phyloP scores from a whole-genome alignment of 108 stramenopile genomes.

The Fistulifera solaris region DNA sequence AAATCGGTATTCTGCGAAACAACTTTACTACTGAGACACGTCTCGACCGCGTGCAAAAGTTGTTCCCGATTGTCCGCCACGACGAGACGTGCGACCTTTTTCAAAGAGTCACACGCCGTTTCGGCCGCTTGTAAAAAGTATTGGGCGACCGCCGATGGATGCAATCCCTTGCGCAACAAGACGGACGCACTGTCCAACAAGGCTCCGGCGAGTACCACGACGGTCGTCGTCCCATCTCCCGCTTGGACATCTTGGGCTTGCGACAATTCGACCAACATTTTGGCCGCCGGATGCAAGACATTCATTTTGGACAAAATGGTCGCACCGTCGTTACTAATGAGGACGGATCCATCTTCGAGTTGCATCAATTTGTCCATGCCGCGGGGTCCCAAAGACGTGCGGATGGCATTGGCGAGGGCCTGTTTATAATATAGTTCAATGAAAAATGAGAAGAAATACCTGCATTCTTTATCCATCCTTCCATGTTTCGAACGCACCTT shows the following conservation, averaged over 20 bases:
- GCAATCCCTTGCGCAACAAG: conserved; percentile 87
- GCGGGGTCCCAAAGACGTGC: conserved; percentile 97
- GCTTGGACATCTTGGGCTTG: conserved; percentile 99
- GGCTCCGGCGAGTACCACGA: conserved; percentile 96
- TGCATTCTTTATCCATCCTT: too few species aligned
- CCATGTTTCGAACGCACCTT: too few species aligned
- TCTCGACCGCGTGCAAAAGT: conserved; percentile 88
- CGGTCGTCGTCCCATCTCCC: conserved; percentile 92
- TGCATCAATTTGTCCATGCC: conserved; percentile 99
- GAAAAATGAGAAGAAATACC: background rate
- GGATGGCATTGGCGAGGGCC: conserved; percentile 93
- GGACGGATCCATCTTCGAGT: conserved; percentile 86
- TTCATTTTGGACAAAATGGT: conserved; percentile 96
- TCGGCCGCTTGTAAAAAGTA: conserved; percentile 81
- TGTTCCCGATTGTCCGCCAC: conserved; percentile 74
- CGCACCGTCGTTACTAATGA: conserved; percentile 99
- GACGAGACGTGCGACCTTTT: conserved; percentile 67
- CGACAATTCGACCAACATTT: conserved; percentile 96
- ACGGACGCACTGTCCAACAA: conserved; percentile 84
- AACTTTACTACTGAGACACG: conserved; percentile 95
- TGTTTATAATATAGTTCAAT: too few species aligned
- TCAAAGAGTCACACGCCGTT: conserved; percentile 47
- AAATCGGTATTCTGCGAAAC: conserved; percentile 90
- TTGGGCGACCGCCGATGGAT: conserved; percentile 92
- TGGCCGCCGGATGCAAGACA: conserved; percentile 96